A percentile compares a stretch with the other conserved stretches of the same genome.
phyloP scores from a whole-genome alignment of 2,329 filamentous ascomycete species.

The Curvularia eragrostidis region DNA sequence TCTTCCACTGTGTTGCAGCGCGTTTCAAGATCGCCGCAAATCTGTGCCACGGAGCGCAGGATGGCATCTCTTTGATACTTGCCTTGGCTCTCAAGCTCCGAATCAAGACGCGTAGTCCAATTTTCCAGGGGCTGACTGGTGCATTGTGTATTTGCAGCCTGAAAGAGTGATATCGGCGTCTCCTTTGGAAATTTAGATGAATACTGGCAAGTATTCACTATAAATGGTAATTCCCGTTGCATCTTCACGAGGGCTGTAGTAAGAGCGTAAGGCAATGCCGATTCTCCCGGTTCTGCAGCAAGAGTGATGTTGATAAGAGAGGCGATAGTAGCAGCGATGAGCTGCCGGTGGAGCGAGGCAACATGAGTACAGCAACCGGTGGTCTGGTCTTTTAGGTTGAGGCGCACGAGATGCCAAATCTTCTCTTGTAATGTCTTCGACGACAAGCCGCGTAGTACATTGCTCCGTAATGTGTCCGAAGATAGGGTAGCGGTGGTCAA shows the following conservation, averaged over 20 bases:
- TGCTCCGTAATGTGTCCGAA: conserved; percentile 24
- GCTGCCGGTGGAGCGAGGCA: conserved; percentile 19
- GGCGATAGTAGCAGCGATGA: conserved; percentile 35
- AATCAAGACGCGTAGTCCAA: conserved; percentile 58
- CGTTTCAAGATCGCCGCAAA: conserved; percentile 63
- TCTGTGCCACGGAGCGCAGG: conserved; percentile 58
- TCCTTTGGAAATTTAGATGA: not conserved
- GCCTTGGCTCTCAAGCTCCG: conserved; percentile 50
- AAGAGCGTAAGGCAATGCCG: conserved; percentile 25
- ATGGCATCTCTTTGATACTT: conserved; percentile 56
- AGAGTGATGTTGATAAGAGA: conserved; percentile 39
- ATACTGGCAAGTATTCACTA: conserved; percentile 29
- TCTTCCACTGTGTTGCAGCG: conserved; percentile 63
- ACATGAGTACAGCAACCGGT: conserved; percentile 25
- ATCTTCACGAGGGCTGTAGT: conserved; percentile 36
- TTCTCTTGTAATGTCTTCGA: conserved; percentile 32
- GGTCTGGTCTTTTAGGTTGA: not conserved
- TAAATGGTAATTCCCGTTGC: conserved; percentile 30
- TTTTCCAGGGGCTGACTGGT: conserved; percentile 47
- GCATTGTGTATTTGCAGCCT: conserved; percentile 50
- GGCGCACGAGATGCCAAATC: conserved; percentile 28
- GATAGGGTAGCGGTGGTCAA: conserved; percentile 21
- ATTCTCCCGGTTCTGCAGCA: conserved; percentile 22
- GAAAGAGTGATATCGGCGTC: conserved; percentile 41
- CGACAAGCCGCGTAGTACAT: conserved; percentile 35